Conservation (phyloP, 345 rosid species). For the Nasturtium officinale region DNA sequence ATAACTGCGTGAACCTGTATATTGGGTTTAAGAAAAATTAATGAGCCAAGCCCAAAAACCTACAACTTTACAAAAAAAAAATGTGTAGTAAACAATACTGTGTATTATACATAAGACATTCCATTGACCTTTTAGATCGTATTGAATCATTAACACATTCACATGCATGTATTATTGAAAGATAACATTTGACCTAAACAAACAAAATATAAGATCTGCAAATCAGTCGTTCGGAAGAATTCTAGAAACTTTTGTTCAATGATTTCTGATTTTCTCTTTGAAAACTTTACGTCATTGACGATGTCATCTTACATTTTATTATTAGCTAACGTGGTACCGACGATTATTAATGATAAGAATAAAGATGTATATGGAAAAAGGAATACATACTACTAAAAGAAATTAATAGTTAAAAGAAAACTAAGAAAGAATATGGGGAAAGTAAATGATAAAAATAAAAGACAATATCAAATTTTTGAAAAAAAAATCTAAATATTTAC, state of each 20-base stretch:
- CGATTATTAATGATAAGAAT: too few species aligned
- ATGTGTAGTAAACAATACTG: not conserved
- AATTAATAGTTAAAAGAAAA: too few species aligned
- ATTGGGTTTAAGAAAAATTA: too few species aligned
- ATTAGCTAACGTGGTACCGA: slow-evolving; percentile 29
- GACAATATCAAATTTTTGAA: too few species aligned
- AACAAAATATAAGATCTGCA: not conserved
- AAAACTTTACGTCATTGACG: slow-evolving; percentile 31
- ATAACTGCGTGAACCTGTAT: too few species aligned
- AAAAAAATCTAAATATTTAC: too few species aligned
- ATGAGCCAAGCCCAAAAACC: too few species aligned
- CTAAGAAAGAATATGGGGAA: too few species aligned
- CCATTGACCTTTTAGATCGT: not conserved
- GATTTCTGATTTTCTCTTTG: slow-evolving; percentile 1
- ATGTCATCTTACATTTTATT: slow-evolving; percentile 16
- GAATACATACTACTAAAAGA: too few species aligned
- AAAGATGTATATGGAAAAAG: too few species aligned
- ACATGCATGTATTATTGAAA: slow-evolving; percentile 1
- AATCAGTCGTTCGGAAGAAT: not conserved
- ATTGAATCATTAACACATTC: not conserved
- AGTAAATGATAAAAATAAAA: too few species aligned
- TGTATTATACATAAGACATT: not conserved
- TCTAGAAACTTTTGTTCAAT: not conserved
- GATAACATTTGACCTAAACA: slow-evolving; percentile 21
- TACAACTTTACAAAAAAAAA: too few species aligned